Evolutionary conservation across 2,329 filamentous ascomycete genomes (phyloP).

Genomic region (Balansia obtecta): DNA sequence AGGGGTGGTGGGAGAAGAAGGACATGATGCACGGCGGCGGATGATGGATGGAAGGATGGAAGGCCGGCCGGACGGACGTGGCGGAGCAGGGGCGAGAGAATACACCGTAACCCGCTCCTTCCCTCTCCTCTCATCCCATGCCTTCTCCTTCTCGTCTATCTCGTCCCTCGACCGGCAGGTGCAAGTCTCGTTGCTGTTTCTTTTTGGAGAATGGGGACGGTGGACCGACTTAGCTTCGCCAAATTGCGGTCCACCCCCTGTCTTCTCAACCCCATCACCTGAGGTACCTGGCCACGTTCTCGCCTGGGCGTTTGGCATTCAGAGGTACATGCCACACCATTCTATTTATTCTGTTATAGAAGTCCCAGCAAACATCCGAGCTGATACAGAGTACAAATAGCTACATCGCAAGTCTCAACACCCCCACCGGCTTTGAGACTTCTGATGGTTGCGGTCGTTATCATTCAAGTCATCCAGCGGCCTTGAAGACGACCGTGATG

Average conservation of each 20-base stretch:
- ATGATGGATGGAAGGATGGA: no score
- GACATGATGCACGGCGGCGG: no score
- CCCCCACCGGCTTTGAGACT: no score
- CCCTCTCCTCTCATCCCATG: background rate
- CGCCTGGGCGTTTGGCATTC: no score
- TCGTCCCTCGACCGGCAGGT: background rate
- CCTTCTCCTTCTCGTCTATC: background rate
- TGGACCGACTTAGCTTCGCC: background rate
- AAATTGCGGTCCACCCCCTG: constrained; percentile 1
- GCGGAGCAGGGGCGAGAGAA: background rate
- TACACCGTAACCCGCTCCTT: background rate
- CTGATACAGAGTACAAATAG: no score
- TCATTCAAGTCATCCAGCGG: no score
- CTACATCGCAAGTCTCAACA: no score
- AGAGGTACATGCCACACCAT: no score
- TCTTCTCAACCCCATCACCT: background rate
- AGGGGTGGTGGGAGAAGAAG: background rate
- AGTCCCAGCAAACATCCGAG: background rate
- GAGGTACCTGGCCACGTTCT: background rate
- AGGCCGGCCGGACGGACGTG: no score
- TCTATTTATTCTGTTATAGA: no score
- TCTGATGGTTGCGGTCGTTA: no score
- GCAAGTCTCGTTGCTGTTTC: background rate
- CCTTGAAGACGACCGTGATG: no score
- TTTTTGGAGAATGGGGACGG: constrained; percentile 2